Evolutionary conservation across 805 yeast species (phyloP), one percentile per base, ranked within the genome.

Genomic region (Metschnikowia aberdeeniae): DNA sequence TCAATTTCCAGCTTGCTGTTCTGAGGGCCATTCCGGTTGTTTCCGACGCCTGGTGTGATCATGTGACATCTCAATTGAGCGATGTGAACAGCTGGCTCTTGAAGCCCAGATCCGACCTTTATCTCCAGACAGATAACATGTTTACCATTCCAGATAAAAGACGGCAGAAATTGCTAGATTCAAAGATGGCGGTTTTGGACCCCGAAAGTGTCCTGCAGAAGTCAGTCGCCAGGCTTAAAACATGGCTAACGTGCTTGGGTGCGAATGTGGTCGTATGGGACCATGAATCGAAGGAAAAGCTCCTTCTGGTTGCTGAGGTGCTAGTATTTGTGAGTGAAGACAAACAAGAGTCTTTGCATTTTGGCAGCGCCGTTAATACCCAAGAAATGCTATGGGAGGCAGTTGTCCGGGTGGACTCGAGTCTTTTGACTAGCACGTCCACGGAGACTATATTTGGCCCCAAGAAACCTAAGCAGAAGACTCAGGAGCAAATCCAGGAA

Each of bases 21-120:
- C 59, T 61, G 53, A 51, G 62, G 13, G 67, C 61, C 0, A 37
- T 64, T 3, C 68, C 72, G 4, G 45, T 68, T 4, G 49, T 67
- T 11, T 52, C 56, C 19, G 37, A 46, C 14, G 29, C 45, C 1
- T 68, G 72, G 72, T 31, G 57, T 6, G 51, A 52, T 7, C 46
- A 34, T 13, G 43, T 61, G 5, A 36, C 38, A 27, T 34, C 47
- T 4, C 36, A 54, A 4, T 41, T 44, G 1, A 38, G 54, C 6
- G 44, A 49, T 31, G 50, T 58, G 7, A 49, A 43, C 3, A 32
- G 40, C 6, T 66, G 70, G 70, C 51, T 62, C 20, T 33, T 54
- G 12, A 27, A 47, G 13, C 36, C 53, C 11, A 54, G 54, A 14
- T 38, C 42, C 12, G 36, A 42, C 6, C 32, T 47, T n/a, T 55